phyloP scores from a whole-genome alignment of 495 filamentous ascomycete genomes.

The Neurospora hispaniola region DNA sequence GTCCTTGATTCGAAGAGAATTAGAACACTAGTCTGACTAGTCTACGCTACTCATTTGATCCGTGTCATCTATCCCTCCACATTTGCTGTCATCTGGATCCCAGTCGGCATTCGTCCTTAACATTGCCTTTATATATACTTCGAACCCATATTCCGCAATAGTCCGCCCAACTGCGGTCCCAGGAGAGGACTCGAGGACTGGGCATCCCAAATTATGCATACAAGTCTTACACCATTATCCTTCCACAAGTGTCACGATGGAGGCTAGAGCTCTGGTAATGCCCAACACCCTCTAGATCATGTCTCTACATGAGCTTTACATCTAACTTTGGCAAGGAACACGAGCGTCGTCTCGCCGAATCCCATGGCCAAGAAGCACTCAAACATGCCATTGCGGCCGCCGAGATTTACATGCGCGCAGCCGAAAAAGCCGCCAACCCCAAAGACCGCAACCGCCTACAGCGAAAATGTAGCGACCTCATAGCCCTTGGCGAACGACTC shows the following conservation, averaged over 20 bases:
- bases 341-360: constrained; percentile 43
- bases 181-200: not conserved
- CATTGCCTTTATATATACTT: not conserved
- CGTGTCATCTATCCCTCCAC: not conserved
- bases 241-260: constrained; percentile 12
- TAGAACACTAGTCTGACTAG: not conserved
- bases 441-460: constrained; percentile 50
- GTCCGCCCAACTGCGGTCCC: not conserved
- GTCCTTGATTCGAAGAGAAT: not conserved
- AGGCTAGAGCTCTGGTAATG: constrained; percentile 15
- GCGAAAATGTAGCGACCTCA: constrained; percentile 52
- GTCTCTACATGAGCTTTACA: constrained; percentile 15
- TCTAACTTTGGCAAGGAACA: constrained; percentile 40
- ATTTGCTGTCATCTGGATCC: not conserved
- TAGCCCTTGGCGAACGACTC: constrained; percentile 61
- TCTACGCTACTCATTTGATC: not conserved
- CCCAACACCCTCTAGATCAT: not conserved
- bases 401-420: constrained; percentile 68
- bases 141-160: not conserved
- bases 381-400: constrained; percentile 61
- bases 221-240: not conserved
- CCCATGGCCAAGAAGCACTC: constrained; percentile 56
- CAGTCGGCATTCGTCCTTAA: not conserved
- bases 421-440: constrained; percentile 38
- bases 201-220: constrained; percentile 3